Conservation (phyloP, 2,329 filamentous ascomycete genomes). For the Hypoxylon sp. region DNA sequence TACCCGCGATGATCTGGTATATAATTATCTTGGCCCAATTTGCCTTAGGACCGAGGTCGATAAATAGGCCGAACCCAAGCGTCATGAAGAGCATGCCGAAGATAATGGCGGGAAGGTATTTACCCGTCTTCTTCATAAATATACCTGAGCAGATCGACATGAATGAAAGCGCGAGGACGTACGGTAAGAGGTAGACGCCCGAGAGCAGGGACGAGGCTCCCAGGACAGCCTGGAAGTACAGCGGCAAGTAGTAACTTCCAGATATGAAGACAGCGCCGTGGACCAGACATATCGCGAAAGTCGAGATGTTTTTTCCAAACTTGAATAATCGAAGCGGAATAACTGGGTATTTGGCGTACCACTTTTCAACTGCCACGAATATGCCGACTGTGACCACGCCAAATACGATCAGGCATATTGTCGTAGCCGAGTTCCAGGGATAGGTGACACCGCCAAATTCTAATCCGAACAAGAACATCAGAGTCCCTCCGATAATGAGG, state of each 20-base stretch:
- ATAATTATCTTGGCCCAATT: slow-evolving; percentile 71
- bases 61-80: slow-evolving; percentile 75
- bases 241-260: slow-evolving; percentile 82
- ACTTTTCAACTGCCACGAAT: slow-evolving; percentile 82
- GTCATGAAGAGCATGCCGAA: slow-evolving; percentile 71
- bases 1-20: slow-evolving; percentile 74
- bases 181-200: slow-evolving; percentile 80
- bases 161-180: slow-evolving; percentile 76
- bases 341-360: slow-evolving; percentile 81
- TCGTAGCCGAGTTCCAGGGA: slow-evolving; percentile 81
- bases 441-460: slow-evolving; percentile 84
- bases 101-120: slow-evolving; percentile 74
- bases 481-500: slow-evolving; percentile 79
- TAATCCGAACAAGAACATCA: slow-evolving; percentile 89
- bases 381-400: slow-evolving; percentile 73
- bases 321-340: slow-evolving; percentile 82
- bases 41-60: slow-evolving; percentile 70
- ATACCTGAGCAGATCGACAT: slow-evolving; percentile 71
- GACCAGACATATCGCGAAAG: slow-evolving; percentile 76
- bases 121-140: slow-evolving; percentile 74
- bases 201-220: slow-evolving; percentile 74
- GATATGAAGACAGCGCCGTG: slow-evolving; percentile 86
- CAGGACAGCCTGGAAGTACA: slow-evolving; percentile 82
- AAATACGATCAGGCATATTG: slow-evolving; percentile 84
- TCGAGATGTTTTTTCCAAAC: slow-evolving; percentile 74